These are phyloP conservation scores for Chytriomyces confervae DNA, from an alignment of 192 early-diverging fungal species.

Conservation along the genomic window DNA sequence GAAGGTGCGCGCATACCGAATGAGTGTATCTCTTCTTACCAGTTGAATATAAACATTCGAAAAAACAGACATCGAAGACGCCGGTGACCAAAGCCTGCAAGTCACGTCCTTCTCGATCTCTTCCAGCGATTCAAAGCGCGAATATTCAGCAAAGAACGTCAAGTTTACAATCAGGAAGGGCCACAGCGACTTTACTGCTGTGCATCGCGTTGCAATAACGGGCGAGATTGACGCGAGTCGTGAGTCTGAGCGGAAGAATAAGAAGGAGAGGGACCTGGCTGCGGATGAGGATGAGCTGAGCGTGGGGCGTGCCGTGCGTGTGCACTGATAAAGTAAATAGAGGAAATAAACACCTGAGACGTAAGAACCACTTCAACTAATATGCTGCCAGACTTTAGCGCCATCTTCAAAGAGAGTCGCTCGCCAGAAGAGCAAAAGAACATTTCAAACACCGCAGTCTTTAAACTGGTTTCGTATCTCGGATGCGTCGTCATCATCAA, in stretches of 20 bases:
- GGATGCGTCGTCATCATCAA: slow-evolving; percentile 23
- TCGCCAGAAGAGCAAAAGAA: slow-evolving; percentile 28
- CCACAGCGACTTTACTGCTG: slow-evolving; percentile 24
- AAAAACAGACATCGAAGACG: slow-evolving; percentile 33
- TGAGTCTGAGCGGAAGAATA: not conserved
- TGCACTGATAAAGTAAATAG: slow-evolving; percentile 10
- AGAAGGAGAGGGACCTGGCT: not conserved
- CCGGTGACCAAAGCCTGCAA: slow-evolving; percentile 29
- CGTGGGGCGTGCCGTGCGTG: too few relatives aligned
- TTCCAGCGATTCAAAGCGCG: slow-evolving; percentile 3
- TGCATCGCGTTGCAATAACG: slow-evolving; percentile 22
- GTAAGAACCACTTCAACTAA: too few relatives aligned
- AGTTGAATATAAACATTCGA: not conserved
- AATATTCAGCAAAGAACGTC: slow-evolving; percentile 12
- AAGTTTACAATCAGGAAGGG: slow-evolving; percentile 25
- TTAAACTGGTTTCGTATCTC: slow-evolving; percentile 34
- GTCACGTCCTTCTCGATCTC: slow-evolving; percentile 27
- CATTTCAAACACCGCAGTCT: slow-evolving; percentile 32
- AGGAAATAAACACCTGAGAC: not conserved
- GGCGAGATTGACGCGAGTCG: slow-evolving; percentile 23
- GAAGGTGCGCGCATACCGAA: slow-evolving; percentile 10
- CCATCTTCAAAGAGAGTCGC: slow-evolving; percentile 29
- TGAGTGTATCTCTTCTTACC: not conserved
- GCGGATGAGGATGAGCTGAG: too few relatives aligned
- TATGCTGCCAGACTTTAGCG: slow-evolving; percentile 32